phyloP scores from a whole-genome alignment of 345 rosid genomes.

The Camelina sativa region DNA sequence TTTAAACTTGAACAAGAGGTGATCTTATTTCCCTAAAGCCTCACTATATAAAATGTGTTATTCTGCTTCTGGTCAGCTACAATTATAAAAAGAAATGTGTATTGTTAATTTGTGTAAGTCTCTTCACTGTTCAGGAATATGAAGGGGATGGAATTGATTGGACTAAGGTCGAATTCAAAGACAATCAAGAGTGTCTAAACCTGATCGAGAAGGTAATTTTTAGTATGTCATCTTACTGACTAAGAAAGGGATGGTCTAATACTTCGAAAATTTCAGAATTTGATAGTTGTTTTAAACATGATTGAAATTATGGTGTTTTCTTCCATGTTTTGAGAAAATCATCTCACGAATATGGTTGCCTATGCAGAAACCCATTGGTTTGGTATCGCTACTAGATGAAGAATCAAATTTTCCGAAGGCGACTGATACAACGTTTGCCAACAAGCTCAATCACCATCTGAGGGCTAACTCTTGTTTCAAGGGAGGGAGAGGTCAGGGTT shows the following conservation, averaged over 20 bases:
- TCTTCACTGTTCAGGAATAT: conserved; percentile 62
- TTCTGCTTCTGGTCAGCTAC: not conserved
- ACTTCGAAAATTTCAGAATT: not conserved
- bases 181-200: conserved; percentile 86
- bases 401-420: conserved; percentile 86
- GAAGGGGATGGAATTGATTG: conserved; percentile 85
- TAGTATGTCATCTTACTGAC: not conserved
- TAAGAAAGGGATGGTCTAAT: conserved; percentile 4
- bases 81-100: not conserved
- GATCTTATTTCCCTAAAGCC: conserved; percentile 19
- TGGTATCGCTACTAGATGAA: conserved; percentile 82
- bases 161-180: conserved; percentile 85
- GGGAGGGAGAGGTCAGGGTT: conserved; percentile 78
- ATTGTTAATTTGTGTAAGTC: conserved; percentile 1
- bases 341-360: conserved; percentile 30
- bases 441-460: conserved; percentile 84
- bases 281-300: not conserved
- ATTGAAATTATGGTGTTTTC: not conserved
- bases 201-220: conserved; percentile 77
- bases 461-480: conserved; percentile 66
- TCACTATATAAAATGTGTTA: not conserved
- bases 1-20: conserved; percentile 94
- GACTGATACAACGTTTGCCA: conserved; percentile 80
- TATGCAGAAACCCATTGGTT: conserved; percentile 82
- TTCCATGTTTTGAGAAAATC: not conserved